Evolutionary conservation across 2,329 filamentous ascomycete species (phyloP), one percentile per base, ranked within the genome.

Genomic region (Trichoderma sp.): DNA sequence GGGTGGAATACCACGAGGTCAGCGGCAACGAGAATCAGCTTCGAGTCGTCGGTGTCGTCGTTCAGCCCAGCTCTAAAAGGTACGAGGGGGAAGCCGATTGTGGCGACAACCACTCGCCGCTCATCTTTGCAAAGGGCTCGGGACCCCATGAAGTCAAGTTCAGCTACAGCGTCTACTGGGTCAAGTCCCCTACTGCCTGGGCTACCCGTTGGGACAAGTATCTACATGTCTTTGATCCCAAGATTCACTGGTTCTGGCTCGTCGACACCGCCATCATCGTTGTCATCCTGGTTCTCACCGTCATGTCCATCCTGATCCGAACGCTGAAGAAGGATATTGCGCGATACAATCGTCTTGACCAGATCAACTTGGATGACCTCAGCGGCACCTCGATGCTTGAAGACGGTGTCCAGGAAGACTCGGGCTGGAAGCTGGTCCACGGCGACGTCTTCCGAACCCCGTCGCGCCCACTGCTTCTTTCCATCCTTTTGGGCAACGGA

Each of bases 181-280:
- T 86, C 67, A 87, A 89, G 72, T 97, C 93, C 0, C 76, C 85
- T 1, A 98, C 94, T 1, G 92, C 91, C 1, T 99, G 97, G 90
- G 95, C 95, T 32, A 99, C 95, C 13, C 88, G 95, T 71, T 99
- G 95, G 95, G 95, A 99, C 84, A 98, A 97, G 80, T 98, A 98
- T 77, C 86, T 99, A 39, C 94, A 98, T 76, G 94, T 99, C 34
- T 96, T 94, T 76, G 94, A 98, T 78, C 94, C 95, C 63, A 96
- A 95, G 83, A 98, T 99, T 74, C 95, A 99, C 79, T 99, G 95
- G 95, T 97, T 98, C 83, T 97, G 94, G 69, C 88, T 99, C 59
- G 92, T 98, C 80, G 97, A 97, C 80, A 97, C 94, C 39, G 92
- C 95, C 59, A 89, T 98, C 53, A 97, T 99, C 70, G 94, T 99